Percentiles rank a stretch among this genome's conserved stretches.
Evolutionary conservation across 2,329 filamentous ascomycete genomes (phyloP).

Genomic region (Nemania abortiva): DNA sequence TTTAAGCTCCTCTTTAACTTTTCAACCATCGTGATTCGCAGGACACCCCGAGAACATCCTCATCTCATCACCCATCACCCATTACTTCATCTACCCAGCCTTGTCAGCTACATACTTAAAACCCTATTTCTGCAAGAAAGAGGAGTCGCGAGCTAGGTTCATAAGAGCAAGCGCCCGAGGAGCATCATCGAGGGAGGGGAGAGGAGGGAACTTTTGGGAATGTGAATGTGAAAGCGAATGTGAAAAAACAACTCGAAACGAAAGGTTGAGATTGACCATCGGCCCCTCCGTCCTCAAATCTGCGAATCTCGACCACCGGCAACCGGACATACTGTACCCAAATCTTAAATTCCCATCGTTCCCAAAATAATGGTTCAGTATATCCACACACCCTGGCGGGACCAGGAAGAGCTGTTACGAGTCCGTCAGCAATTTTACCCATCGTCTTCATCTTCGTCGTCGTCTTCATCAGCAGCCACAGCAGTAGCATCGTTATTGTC

Average conservation of each 20-base stretch:
- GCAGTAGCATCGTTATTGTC: conserved; percentile 2
- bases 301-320: not conserved
- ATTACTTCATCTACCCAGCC: conserved; percentile 9
- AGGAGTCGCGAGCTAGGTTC: conserved; percentile 15
- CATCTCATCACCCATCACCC: not conserved
- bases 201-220: not conserved
- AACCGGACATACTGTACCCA: not conserved
- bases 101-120: not conserved
- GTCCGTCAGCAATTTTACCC: conserved; percentile 76
- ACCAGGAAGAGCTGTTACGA: conserved; percentile 72
- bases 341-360: conserved; percentile 21
- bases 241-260: not conserved
- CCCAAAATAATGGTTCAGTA: conserved; percentile 71
- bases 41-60: conserved; percentile 1
- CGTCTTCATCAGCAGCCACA: not conserved
- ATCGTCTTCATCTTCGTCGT: conserved; percentile 26
- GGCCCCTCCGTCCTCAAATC: conserved; percentile 17
- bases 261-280: conserved; percentile 14
- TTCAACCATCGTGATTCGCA: conserved; percentile 4
- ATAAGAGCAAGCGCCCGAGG: conserved; percentile 1
- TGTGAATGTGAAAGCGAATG: not conserved
- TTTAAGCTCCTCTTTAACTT: conserved; percentile 6
- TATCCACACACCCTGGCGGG: conserved; percentile 79
- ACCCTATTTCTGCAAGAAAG: conserved; percentile 1
- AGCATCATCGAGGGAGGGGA: not conserved